phyloP scores from a whole-genome alignment of 768 basidiomycete species.

The Kockovaella imperatae region DNA sequence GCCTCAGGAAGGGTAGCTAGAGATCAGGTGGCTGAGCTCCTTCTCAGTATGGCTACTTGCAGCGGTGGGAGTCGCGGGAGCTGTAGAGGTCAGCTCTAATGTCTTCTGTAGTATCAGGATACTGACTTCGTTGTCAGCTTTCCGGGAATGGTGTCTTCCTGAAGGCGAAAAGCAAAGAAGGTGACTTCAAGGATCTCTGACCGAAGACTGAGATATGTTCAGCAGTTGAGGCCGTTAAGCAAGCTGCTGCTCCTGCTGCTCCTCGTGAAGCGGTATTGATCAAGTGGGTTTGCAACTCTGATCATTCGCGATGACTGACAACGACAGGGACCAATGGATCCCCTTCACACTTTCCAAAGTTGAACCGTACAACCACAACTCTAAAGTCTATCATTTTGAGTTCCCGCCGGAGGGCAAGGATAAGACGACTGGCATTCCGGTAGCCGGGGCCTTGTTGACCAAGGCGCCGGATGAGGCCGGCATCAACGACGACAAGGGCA shows the following conservation, averaged over 20 bases:
- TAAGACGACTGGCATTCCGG: slow-evolving; percentile 31
- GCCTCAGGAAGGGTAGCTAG: too few relatives aligned
- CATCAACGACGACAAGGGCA: slow-evolving; percentile 55
- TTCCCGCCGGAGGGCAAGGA: slow-evolving; percentile 49
- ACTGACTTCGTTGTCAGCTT: too few relatives aligned
- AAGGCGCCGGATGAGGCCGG: slow-evolving; percentile 50
- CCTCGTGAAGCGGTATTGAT: slow-evolving; percentile 14
- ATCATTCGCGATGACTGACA: neutral
- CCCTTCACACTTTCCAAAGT: slow-evolving; percentile 73
- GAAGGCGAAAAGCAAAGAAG: too few relatives aligned
- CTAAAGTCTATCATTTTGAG: slow-evolving; percentile 69
- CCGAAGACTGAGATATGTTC: too few relatives aligned
- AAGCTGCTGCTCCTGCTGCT: slow-evolving; percentile 12
- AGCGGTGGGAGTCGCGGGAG: too few relatives aligned
- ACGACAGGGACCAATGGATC: slow-evolving; percentile 37
- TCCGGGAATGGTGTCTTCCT: too few relatives aligned
- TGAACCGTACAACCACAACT: slow-evolving; percentile 89
- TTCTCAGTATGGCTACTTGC: too few relatives aligned
- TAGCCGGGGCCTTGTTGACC: slow-evolving; percentile 53
- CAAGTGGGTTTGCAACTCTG: slow-evolving; percentile 14
- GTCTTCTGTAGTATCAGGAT: too few relatives aligned
- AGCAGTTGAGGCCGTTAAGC: too few relatives aligned
- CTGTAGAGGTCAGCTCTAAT: too few relatives aligned
- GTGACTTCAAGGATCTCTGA: too few relatives aligned
- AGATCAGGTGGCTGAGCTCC: too few relatives aligned